These are phyloP conservation scores for Metschnikowia vanudenii DNA, from an alignment of 805 yeast species.

Conservation along the genomic window DNA sequence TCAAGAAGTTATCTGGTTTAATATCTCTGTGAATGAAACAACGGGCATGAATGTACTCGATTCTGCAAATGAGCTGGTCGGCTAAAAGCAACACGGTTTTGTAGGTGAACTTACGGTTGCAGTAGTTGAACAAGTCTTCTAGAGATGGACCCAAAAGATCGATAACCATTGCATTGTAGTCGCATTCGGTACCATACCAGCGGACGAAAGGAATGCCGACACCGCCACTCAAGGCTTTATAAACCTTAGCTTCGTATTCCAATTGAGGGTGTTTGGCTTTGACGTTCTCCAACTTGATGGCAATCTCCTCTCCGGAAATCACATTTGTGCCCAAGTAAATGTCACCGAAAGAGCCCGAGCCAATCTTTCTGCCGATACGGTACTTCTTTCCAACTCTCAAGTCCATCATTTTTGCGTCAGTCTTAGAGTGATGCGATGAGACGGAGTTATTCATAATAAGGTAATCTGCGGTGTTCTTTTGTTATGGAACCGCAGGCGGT, in stretches of 20 bases:
- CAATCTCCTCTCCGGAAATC: constrained; percentile 96
- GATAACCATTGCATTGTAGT: constrained; percentile 94
- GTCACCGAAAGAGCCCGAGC: constrained; percentile 97
- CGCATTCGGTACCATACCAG: constrained; percentile 96
- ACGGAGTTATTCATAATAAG: constrained; percentile 18
- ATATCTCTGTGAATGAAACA: constrained; percentile 85
- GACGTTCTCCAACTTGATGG: constrained; percentile 87
- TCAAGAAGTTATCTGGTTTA: constrained; percentile 79
- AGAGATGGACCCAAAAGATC: constrained; percentile 93
- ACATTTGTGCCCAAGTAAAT: constrained; percentile 91
- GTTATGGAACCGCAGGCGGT: neutral
- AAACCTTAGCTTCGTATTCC: constrained; percentile 95
- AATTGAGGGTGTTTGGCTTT: constrained; percentile 95
- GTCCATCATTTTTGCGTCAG: constrained; percentile 42
- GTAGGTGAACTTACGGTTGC: constrained; percentile 88
- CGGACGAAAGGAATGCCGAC: constrained; percentile 96
- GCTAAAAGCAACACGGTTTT: constrained; percentile 92
- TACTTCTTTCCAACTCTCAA: constrained; percentile 91
- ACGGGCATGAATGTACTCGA: constrained; percentile 93
- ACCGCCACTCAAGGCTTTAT: constrained; percentile 92
- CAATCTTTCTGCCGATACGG: constrained; percentile 91
- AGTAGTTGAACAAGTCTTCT: constrained; percentile 94
- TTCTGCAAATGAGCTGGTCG: constrained; percentile 89
- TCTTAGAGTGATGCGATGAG: constrained; percentile 16
- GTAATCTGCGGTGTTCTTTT: neutral